Conservation (phyloP, 2,329 filamentous ascomycete species). For the Aureobasidium melanogenum region DNA sequence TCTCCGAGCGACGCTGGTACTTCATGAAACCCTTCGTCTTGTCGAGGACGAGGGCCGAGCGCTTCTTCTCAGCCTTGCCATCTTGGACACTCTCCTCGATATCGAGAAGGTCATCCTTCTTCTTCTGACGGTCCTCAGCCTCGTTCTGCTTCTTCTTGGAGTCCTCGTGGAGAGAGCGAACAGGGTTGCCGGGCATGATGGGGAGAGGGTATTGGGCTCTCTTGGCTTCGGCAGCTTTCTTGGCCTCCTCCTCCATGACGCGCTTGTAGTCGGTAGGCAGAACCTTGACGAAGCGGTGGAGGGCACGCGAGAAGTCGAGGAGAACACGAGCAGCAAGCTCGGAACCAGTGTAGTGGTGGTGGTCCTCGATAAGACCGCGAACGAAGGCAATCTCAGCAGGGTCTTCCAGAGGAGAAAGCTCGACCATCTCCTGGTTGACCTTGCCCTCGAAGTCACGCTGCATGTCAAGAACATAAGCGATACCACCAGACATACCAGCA, state of each 20-base stretch:
- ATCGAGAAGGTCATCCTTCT: slow-evolving; percentile 61
- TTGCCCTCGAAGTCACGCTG: slow-evolving; percentile 83
- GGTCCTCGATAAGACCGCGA: slow-evolving; percentile 86
- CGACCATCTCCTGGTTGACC: slow-evolving; percentile 97
- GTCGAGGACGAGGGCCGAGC: slow-evolving; percentile 84
- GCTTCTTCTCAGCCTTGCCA: slow-evolving; percentile 77
- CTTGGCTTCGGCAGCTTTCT: slow-evolving; percentile 77
- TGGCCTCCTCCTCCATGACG: slow-evolving; percentile 75
- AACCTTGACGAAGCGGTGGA: slow-evolving; percentile 87
- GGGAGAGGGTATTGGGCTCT: slow-evolving; percentile 75
- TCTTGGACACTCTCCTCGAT: slow-evolving; percentile 89
- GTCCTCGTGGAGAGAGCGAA: slow-evolving; percentile 44
- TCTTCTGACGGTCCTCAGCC: slow-evolving; percentile 55
- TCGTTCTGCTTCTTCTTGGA: slow-evolving; percentile 48
- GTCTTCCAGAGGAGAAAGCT: slow-evolving; percentile 74
- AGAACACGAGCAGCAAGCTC: slow-evolving; percentile 88
- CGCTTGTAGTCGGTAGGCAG: slow-evolving; percentile 95
- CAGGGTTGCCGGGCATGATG: slow-evolving; percentile 58
- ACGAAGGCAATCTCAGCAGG: slow-evolving; percentile 83
- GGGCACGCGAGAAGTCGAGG: slow-evolving; percentile 87
- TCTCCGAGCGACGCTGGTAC: slow-evolving; percentile 85
- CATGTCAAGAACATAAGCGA: slow-evolving; percentile 88
- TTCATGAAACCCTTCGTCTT: slow-evolving; percentile 98
- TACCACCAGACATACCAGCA: slow-evolving; percentile 96
- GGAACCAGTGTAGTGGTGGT: slow-evolving; percentile 95